Evolutionary conservation across 352 stramenopile species (phyloP), one percentile per base, ranked within the genome.

Genomic region (Pythium apleroticum): DNA sequence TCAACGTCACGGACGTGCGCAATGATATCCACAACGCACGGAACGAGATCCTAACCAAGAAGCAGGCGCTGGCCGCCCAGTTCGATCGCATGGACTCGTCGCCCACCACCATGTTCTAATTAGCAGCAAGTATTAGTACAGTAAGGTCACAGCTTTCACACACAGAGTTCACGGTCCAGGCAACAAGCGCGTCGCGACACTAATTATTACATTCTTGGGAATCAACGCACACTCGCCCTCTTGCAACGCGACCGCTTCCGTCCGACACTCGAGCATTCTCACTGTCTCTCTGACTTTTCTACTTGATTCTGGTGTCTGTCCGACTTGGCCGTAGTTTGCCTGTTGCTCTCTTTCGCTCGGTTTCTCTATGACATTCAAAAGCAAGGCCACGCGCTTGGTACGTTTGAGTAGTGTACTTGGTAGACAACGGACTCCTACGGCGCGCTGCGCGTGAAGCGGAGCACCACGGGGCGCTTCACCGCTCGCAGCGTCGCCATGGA

Each of bases 1-100:
- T 96, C 72, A 96, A 96, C 63, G 88, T 96, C 39, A 91, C 84
- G 57, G 88, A 96, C 72, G 88, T 96, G 56, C 86, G 81, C 19
- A 88, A 91, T 25, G 88, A 96, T 62, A 64, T 96, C 30, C 83
- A 88, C 68, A 96, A 91, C 72, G 92, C 88, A 15, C 73, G 86
- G 45, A 83, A 94, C 60, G 84, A 94, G 65, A 96, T 96, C 60
- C 60, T 96, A 15, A 96, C 88, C 65, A 95, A 94, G 76, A 96
- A 96, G 65, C 88, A 96, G 69, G 84, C 83, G 33, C 74, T 96
- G 22, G 87, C 87, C 14, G 87, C 87, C 39, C 84, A 93, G 71
- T 96, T 91, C 54, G 88, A 96, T 35, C 81, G 83, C 45, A 75
- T 90, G 50, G 81, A 88, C 60, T 89, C 80, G 48, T 86, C 73